Base-by-base conservation (phyloP, 257 asterid genomes). In the Datura wrightii region DNA sequence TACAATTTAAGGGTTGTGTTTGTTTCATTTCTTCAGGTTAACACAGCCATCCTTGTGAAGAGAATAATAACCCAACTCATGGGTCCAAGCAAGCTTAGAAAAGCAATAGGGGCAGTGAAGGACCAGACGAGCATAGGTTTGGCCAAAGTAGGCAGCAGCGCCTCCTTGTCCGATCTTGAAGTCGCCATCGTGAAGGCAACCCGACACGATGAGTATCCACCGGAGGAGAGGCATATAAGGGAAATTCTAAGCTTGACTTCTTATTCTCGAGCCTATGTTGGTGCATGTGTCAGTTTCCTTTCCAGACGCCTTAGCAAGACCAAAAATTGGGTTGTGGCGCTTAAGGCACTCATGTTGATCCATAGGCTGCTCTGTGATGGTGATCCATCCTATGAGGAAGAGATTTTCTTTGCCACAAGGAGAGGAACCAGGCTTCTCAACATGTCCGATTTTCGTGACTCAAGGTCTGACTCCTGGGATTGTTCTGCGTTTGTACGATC, bases 171-270 rank as follows among this genome's bases (percentile, higher is more conserved):
- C 4, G 99, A 95, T 82, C 95, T 97, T 16, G 98, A 95, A 8
- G 95, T 97, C 0, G 99, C 99, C 89, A 93, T 97, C 58, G 99
- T 97, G 1, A 97, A 97, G 89, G 96, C 97, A 84, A 95, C 99
- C 0, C 92, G 98, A 80, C 99, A 97, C 82, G 99, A 97, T n/a
- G 99, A 97, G 81, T 89, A 90, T 88, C 99, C 98, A 0, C 96
- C 98, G 1, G 98, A 97, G 71, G 99, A 95, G 86, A 92, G 94
- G 81, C 88, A 97, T 79, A 81, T 95, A 72, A 92, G 96, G 9
- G 98, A 95, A 71, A 91, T 97, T 62, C 53, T 97, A 15, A 91
- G 85, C 93, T 88, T 94, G 5, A 97, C 99, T 2, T 86, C 92
- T 63, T 94, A 94, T 90, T 93, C 98, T 0, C 96, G 94, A 10